Base-by-base conservation (phyloP, 1,284 basidiomycete species). In the Lignosus rhinocerotis region DNA sequence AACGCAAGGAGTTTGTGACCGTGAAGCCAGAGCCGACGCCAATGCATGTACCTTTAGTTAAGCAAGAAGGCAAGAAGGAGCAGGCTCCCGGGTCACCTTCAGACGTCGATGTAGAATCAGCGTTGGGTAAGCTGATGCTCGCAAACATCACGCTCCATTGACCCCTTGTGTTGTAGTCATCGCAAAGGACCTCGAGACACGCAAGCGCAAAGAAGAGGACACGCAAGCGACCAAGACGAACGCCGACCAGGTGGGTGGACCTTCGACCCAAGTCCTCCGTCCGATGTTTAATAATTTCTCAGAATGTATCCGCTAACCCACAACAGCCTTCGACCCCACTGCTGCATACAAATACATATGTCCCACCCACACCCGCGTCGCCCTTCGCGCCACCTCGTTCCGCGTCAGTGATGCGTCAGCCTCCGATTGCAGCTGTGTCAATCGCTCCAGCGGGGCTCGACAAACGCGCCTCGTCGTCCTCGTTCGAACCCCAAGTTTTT, bases 121-220 rank as follows among this genome's bases (percentile, higher is more conserved):
- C 33, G 7, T 10, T 33, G n/a, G 46, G 46, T 48, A 46, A 30
- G 44, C 6, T 4, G 25, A 7, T 14, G 17, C 14, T 31, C 25
- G 11, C 6, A 2, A 5, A 6, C 25, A 2, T 14, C 44, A 16
- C 11, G 3, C 44, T 46, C 2, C 2, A 46, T 16, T 12, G 14
- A 7, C 2, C 11, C 12, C 25, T 2, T n/a, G n/a, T n/a, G 4
- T 1, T 19, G 3, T 19, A 48, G 46, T 16, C 10, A 32, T 48
- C 46, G 33, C 46, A 9, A 12, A 34, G 46, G 31, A 16, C 10
- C 46, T 57, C 10, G 53, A 58, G 38, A 46, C 53, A 19, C 57
- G 57, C 2, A 62, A 44, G 31, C 55, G 51, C 32, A 42, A 39
- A 16, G 12, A 43, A n/a, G 54, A 48, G 1, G 46, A 38, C 2